Evolutionary conservation across 371 early-diverging fungal genomes (phyloP).

Genomic region (Furculomyces boomerangus): DNA sequence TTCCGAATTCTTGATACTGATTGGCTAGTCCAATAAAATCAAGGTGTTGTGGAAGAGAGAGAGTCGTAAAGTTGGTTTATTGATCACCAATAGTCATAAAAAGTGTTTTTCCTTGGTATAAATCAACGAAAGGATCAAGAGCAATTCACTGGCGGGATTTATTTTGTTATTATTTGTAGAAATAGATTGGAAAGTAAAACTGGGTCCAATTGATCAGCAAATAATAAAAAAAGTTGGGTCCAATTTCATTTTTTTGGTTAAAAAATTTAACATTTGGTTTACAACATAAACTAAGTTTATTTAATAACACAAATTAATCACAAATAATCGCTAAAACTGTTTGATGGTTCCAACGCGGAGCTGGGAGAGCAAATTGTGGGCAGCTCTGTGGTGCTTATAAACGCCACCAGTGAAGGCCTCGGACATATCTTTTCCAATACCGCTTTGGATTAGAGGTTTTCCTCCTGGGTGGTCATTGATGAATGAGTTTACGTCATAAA

Average conservation of each 20-base stretch:
- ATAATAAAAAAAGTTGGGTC: too few species aligned
- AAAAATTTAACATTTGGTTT: too few species aligned
- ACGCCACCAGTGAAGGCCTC: slow-evolving; percentile 74
- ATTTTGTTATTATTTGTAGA: neutral
- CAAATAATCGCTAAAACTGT: neutral
- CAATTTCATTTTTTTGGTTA: too few species aligned
- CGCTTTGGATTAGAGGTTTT: slow-evolving; percentile 45
- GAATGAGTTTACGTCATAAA: slow-evolving; percentile 80
- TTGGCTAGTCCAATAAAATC: too few species aligned
- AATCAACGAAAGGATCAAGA: neutral
- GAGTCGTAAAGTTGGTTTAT: too few species aligned
- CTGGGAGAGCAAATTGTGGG: slow-evolving; percentile 37
- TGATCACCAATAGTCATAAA: neutral
- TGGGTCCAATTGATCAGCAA: neutral
- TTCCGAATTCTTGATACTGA: neutral
- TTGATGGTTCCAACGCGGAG: slow-evolving; percentile 2
- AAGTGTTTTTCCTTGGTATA: neutral
- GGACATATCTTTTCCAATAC: slow-evolving; percentile 72
- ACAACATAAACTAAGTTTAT: neutral
- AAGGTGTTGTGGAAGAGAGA: too few species aligned
- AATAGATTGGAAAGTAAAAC: neutral
- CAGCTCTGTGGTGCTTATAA: slow-evolving; percentile 68
- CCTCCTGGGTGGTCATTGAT: slow-evolving; percentile 87
- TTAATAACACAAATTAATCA: neutral
- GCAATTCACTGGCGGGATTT: neutral